Evolutionary conservation across 73 alveolate species (phyloP).

Genomic region (Paramecium sonneborni): DNA sequence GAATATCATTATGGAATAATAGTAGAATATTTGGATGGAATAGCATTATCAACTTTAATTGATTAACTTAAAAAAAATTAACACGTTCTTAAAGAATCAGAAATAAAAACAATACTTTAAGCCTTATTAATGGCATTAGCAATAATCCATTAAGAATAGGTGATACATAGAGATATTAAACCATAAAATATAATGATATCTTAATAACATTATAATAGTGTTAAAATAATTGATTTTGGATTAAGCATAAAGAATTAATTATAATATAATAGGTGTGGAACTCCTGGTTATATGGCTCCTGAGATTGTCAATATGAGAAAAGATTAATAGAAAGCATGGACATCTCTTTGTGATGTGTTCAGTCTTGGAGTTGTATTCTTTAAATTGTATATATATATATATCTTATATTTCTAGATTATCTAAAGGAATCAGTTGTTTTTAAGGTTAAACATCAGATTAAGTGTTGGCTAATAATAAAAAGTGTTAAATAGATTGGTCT

Average conservation of each 20-base stretch:
- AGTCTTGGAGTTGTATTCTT: conserved; percentile 49
- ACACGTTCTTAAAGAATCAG: not conserved
- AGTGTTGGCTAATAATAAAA: conserved; percentile 45
- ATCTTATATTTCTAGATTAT: not conserved
- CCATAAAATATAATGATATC: conserved; percentile 79
- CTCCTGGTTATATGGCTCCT: conserved; percentile 94
- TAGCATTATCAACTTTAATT: not conserved
- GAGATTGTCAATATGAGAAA: conserved; percentile 82
- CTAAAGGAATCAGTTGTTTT: conserved; percentile 50
- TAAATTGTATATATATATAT: conserved; percentile 12
- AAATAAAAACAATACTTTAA: not conserved
- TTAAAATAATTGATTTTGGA: conserved; percentile 46
- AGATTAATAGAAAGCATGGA: conserved; percentile 32
- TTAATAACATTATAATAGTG: not conserved
- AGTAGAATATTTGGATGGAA: conserved; percentile 18
- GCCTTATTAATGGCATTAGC: conserved; percentile 67
- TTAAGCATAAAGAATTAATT: conserved; percentile 11
- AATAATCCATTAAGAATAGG: conserved; percentile 71
- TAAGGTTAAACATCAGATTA: conserved; percentile 37
- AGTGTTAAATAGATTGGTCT: conserved; percentile 30
- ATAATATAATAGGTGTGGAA: conserved; percentile 80
- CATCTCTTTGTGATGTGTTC: conserved; percentile 17
- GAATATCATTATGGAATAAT: conserved; percentile 39
- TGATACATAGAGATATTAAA: conserved; percentile 80
- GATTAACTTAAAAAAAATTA: conserved; percentile 36